phyloP scores from a whole-genome alignment of 257 asterid species.

The Handroanthus guayacan region DNA sequence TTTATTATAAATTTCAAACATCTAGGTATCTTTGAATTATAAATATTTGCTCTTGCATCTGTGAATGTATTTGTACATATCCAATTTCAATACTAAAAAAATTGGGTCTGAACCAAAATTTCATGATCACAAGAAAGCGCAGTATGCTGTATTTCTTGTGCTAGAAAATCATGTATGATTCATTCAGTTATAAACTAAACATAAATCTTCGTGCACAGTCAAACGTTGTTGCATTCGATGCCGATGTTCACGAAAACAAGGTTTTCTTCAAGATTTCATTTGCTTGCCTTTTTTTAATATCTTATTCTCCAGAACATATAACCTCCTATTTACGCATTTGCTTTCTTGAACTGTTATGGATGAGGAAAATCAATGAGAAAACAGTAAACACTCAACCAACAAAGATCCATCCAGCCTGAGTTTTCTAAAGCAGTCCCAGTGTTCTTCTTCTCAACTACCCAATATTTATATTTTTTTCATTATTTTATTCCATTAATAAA shows the following conservation, averaged over 20 bases:
- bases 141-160: neutral
- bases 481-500: conserved; percentile 21
- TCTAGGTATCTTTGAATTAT: too few species aligned
- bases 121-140: neutral
- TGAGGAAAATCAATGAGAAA: conserved; percentile 21
- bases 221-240: conserved; percentile 30
- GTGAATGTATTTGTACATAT: too few species aligned
- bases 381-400: conserved; percentile 33
- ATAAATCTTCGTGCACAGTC: conserved; percentile 20
- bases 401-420: conserved; percentile 47
- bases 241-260: neutral
- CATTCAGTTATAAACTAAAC: neutral
- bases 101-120: neutral
- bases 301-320: neutral
- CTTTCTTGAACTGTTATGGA: conserved; percentile 11
- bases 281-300: neutral
- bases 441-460: conserved; percentile 52
- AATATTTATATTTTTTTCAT: conserved; percentile 25
- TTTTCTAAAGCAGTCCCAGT: conserved; percentile 18
- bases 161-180: neutral
- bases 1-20: too few species aligned
- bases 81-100: too few species aligned
- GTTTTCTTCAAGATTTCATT: conserved; percentile 18
- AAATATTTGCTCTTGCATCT: too few species aligned
- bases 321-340: conserved; percentile 1